These are phyloP conservation scores for Narthecium ossifragum DNA, from an alignment of 106 monocot species.

Conservation along the genomic window DNA sequence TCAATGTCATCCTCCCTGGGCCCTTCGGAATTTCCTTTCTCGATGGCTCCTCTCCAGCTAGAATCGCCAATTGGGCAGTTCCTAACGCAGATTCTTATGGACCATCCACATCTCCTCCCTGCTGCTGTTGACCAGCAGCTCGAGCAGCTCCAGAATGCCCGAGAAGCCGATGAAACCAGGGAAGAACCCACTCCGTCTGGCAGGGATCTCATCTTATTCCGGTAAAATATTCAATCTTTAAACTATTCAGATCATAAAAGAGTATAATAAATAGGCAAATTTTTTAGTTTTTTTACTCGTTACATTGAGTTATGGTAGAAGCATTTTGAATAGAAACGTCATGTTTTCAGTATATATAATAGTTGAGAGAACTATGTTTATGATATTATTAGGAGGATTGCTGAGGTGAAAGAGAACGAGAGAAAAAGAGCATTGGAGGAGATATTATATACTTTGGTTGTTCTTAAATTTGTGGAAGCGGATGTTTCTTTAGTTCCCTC, in stretches of 20 bases:
- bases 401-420: conserved; percentile 84
- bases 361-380: too few species aligned
- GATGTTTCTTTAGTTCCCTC: conserved; percentile 62
- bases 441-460: conserved; percentile 73
- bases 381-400: conserved; percentile 67
- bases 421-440: conserved; percentile 70
- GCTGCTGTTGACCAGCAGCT: conserved; percentile 95
- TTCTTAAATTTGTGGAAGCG: conserved; percentile 85
- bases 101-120: conserved; percentile 79
- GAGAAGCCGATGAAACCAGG: conserved; percentile 42
- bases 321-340: too few species aligned
- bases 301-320: too few species aligned
- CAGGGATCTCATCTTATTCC: conserved; percentile 67
- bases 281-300: too few species aligned
- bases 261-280: too few species aligned
- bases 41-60: conserved; percentile 76
- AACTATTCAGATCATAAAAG: too few species aligned
- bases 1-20: conserved; percentile 1
- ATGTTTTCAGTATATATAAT: too few species aligned
- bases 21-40: conserved; percentile 15
- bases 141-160: conserved; percentile 67
- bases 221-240: too few species aligned
- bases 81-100: conserved; percentile 71
- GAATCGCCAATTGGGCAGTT: conserved; percentile 91
- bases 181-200: conserved; percentile 47